Evolutionary conservation across 2,329 filamentous ascomycete species (phyloP).

Genomic region (Talaromyces sp.): DNA sequence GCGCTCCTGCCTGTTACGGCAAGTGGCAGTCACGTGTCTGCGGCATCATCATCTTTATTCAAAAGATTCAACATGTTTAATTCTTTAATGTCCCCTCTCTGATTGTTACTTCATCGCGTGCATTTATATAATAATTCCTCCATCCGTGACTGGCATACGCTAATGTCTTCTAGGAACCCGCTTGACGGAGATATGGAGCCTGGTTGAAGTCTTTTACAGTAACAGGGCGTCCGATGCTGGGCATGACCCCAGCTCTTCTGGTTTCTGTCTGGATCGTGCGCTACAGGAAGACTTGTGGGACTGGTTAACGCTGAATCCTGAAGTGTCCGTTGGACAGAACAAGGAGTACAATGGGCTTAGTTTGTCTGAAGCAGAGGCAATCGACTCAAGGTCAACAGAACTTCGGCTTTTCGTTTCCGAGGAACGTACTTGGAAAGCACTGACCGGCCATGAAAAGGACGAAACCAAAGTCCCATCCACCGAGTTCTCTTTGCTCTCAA

Average conservation of each 20-base stretch:
- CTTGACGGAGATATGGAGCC: slow-evolving; percentile 6
- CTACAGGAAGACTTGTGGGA: slow-evolving; percentile 54
- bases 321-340: slow-evolving; percentile 48
- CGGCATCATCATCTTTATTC: background rate
- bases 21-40: background rate
- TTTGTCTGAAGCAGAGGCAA: slow-evolving; percentile 37
- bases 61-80: background rate
- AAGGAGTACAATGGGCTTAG: slow-evolving; percentile 37
- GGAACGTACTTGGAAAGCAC: slow-evolving; percentile 55
- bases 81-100: background rate
- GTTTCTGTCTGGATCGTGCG: slow-evolving; percentile 39
- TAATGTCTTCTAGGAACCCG: slow-evolving; percentile 2
- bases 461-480: slow-evolving; percentile 47
- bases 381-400: slow-evolving; percentile 1
- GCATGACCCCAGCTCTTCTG: background rate
- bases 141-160: background rate
- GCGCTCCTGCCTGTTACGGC: background rate
- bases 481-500: slow-evolving; percentile 54
- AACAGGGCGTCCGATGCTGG: background rate
- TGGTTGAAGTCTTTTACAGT: slow-evolving; percentile 4
- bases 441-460: slow-evolving; percentile 57
- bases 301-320: slow-evolving; percentile 53
- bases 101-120: background rate
- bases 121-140: background rate
- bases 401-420: slow-evolving; percentile 45